Base-by-base conservation (phyloP, 2,329 filamentous ascomycete genomes). In the Verruconis gallopava region DNA sequence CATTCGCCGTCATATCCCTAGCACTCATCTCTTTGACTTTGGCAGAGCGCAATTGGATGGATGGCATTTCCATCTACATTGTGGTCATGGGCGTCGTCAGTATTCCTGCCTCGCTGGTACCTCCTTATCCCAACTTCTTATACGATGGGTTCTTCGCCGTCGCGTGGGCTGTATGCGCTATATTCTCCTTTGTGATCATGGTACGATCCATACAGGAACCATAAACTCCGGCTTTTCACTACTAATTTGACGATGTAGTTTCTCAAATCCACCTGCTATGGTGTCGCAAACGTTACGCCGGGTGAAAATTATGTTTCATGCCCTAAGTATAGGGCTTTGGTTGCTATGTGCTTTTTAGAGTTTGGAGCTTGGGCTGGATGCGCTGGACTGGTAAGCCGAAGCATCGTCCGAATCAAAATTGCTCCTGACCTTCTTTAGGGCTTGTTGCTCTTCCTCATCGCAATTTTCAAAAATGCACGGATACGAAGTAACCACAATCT, bases 251-350 rank as follows among this genome's bases (percentile, higher is more conserved):
- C n/a, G 25, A 9, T n/a, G n/a, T n/a, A 30, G 25, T 30, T 30
- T n/a, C 25, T 30, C 25, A 30, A 30, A n/a, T 30, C 25, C 25
- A 30, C 25, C 25, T 30, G 25, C 25, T 30, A 30, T 30, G 25
- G 25, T n/a, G 25, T 30, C 9, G 25, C 25, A 30, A n/a, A 30
- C 25, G 25, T 30, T 9, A 9, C n/a, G 9, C 25, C 25, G n/a
- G 25, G 25, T 9, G 25, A 30, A n/a, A n/a, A 30, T 9, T 9
- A 9, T 9, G 25, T 30, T n/a, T 30, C 25, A 9, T 30, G 25
- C n/a, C 25, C 25, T 9, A 30, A 30, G n/a, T 30, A 30, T 30
- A 9, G n/a, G 25, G 25, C 25, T 9, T n/a, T 30, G 25, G 25
- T 30, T n/a, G 25, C 25, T 30, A 9, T 30, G 9, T 30, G 9